Base-by-base conservation (phyloP, 208 protist genomes). In the Acanthamoeba royreba region DNA sequence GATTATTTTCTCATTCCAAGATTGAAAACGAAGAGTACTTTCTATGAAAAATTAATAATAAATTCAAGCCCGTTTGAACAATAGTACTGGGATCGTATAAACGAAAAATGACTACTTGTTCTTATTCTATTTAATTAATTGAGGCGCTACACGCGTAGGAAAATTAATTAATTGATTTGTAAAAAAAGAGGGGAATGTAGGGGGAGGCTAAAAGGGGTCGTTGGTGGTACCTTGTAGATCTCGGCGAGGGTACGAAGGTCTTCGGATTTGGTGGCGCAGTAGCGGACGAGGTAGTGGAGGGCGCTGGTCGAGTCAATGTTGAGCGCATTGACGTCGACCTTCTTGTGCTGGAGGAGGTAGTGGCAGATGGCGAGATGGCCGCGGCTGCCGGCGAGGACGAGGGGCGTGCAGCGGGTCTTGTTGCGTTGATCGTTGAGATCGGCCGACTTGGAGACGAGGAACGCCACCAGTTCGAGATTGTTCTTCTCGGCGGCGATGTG, bases 201-300 rank as follows among this genome's bases (percentile, higher is more conserved):
- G 55, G 55, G 55, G 55, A 28, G 2, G 25, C 7, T 63, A 4
- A 8, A 35, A 31, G n/a, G n/a, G n/a, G n/a, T n/a, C n/a, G n/a
- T n/a, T n/a, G n/a, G n/a, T n/a, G n/a, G n/a, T n/a, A 72, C 61
- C 83, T 90, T 90, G 83, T 69, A 69, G 35, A 90, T 55, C 53
- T 90, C 83, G 4, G 83, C 33, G 0, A 90, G 53, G 1, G 52
- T 55, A 55, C 49, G 45, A 42, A 90, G 40, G 83, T 55, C 83
- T 31, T 90, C 49, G 9, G 38, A 43, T 47, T 55, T 90, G 46
- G 22, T 90, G 5, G 83, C 22, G 0, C 33, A n/a, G 13, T 66
- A 49, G 31, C 83, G 46, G 5, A 90, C 83, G 22, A 90, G 53
- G 47, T 90, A 90, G 33, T 90, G 83, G 0, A 90, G 42, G 46